These are phyloP conservation scores for Arthroderma sp. DNA, from an alignment of 2,329 filamentous ascomycete species.

Conservation along the genomic window DNA sequence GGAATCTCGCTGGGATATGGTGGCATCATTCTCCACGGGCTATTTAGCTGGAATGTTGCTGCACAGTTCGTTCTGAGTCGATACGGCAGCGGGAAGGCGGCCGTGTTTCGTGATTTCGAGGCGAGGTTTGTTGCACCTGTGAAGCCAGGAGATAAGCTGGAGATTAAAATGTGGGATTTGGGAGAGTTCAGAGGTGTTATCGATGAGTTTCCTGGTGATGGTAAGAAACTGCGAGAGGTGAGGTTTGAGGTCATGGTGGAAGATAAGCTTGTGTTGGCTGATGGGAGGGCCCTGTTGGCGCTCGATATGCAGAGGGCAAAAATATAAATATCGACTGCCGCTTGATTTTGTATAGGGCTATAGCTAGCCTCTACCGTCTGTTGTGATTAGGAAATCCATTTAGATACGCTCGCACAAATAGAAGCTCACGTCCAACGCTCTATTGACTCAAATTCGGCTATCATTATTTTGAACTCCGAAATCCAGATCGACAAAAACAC, in stretches of 20 bases:
- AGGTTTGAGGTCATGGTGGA: conserved; percentile 35
- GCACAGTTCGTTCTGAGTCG: conserved; percentile 59
- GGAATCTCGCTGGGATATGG: conserved; percentile 84
- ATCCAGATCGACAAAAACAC: too few relatives aligned
- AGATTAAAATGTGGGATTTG: conserved; percentile 68
- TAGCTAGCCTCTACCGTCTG: too few relatives aligned
- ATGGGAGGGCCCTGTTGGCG: conserved; percentile 60
- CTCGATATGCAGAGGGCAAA: conserved; percentile 34
- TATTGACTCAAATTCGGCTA: too few relatives aligned
- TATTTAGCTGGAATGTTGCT: conserved; percentile 75
- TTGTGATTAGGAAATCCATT: too few relatives aligned
- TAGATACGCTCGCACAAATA: too few relatives aligned
- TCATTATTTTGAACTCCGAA: too few relatives aligned
- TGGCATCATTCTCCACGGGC: conserved; percentile 75
- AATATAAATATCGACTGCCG: too few relatives aligned
- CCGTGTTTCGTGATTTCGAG: conserved; percentile 77
- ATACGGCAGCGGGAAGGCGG: conserved; percentile 63
- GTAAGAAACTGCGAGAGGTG: not conserved
- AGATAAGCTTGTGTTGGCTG: conserved; percentile 64
- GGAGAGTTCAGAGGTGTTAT: conserved; percentile 50
- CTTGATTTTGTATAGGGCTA: too few relatives aligned
- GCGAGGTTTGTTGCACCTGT: conserved; percentile 82
- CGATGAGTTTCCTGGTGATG: conserved; percentile 50
- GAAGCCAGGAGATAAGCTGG: conserved; percentile 66
- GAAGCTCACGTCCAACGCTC: too few relatives aligned